Base-by-base conservation (phyloP, 495 filamentous ascomycete genomes). In the Tuber magnatum region DNA sequence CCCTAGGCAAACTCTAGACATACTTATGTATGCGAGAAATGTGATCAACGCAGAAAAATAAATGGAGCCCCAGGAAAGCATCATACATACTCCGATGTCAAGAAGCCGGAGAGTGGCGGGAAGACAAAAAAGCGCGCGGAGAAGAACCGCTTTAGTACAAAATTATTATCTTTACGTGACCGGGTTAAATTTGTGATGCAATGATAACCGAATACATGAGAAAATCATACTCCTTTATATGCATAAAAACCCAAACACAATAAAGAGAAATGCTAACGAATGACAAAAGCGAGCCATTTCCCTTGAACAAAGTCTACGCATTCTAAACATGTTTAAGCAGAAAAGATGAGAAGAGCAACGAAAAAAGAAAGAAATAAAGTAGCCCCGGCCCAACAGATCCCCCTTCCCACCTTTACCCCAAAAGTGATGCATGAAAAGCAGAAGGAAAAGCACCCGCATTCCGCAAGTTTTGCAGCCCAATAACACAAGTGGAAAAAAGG, bases 261-360 rank as follows among this genome's bases (percentile, higher is more conserved):
- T 12, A 32, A n/a, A 28, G 28, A 32, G 14, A 65, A 65, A 35
- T 65, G 10, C 28, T 65, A 20, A 65, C 28, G 56, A 65, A 16
- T 65, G 56, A 35, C 10, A 65, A 65, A 61, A 65, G 56, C 28
- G 3, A 14, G 56, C 56, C 51, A 14, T 61, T 61, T 32, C 51
- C 51, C 56, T 35, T 65, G 56, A 65, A 65, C 28, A 65, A 65
- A 65, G 28, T 65, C 56, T 65, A 65, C 12, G 56, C 56, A 35
- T 65, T 35, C 56, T 65, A 65, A 65, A 65, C 28, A 65, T 20
- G 56, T 18, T 35, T 16, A 35, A 65, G 56, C 56, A 35, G 28
- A 65, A 65, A 65, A 65, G 28, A 65, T 65, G 56, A 65, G 56
- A 65, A 65, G 56, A 65, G 56, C 28, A 65, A 65, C 14, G 14